Base-by-base conservation (phyloP, 768 basidiomycete genomes). In the Leccinum variicolor region DNA sequence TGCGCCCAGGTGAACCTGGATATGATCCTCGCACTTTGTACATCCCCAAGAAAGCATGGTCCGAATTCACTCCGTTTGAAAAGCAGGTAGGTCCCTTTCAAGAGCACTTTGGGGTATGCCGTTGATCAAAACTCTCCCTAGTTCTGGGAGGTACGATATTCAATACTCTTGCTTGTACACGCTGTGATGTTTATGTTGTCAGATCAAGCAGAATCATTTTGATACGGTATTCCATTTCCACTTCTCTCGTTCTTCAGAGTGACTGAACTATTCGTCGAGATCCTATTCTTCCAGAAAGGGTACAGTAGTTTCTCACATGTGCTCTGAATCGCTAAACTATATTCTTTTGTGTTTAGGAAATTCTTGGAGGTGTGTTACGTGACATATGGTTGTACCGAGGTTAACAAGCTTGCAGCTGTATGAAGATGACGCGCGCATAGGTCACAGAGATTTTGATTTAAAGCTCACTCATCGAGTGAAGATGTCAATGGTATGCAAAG, bases 281-380 rank as follows among this genome's bases (percentile, higher is more conserved):
- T 97, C 45, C 73, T 98, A 49, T 98, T 98, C 79, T 99, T 98
- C 76, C 97, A 99, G 74, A 98, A 99, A 84, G 97, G 97, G 89
- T 89, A 64, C 26, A 49, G 51, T 52, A 21, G 5, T 46, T 31
- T 52, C 72, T 62, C 58, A n/a, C 17, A 1, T 50, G 55, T 36
- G 7, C 21, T 6, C 23, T 36, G 21, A 6, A 36, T 46, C 21
- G 54, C 43, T 66, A 11, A 58, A 34, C 26, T 5, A 31, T 31
- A 11, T 2, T 10, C 43, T 71, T 76, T 53, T 68, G 69, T 55
- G n/a, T 33, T 7, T 57, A 90, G 88, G 50, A 93, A 93, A 75
- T 93, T 93, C 66, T 75, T 89, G 29, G 90, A 92, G 77, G 88
- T 88, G 66, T 15, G 71, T 55, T 55, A 41, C 25, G 21, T 10